A percentile compares a stretch with the other conserved stretches of the same genome.
Evolutionary conservation across 2,329 filamentous ascomycete species (phyloP).

Genomic region (Ilyonectria mors-panacis): DNA sequence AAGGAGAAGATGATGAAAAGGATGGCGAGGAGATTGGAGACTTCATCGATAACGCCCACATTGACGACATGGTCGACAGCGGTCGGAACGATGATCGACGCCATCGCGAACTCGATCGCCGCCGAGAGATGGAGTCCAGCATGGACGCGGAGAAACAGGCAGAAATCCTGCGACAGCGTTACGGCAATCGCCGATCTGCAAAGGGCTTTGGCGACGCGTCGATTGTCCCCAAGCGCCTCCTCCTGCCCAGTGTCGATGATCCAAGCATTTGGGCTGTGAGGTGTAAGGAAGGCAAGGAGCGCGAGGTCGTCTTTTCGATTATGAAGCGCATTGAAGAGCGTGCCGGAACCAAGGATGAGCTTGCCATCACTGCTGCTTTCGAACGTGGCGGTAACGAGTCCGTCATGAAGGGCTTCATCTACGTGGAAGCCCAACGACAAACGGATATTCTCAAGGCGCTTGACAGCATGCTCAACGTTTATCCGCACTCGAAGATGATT

Average conservation of each 20-base stretch:
- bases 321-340: conserved; percentile 91
- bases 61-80: conserved; percentile 87
- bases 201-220: conserved; percentile 78
- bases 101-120: conserved; percentile 94
- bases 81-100: conserved; percentile 90
- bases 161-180: conserved; percentile 87
- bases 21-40: conserved; percentile 87
- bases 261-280: conserved; percentile 96
- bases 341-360: conserved; percentile 81
- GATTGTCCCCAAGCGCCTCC: conserved; percentile 85
- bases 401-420: conserved; percentile 94
- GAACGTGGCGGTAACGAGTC: conserved; percentile 85
- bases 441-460: conserved; percentile 88
- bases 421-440: conserved; percentile 91
- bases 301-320: conserved; percentile 89
- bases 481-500: conserved; percentile 87
- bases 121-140: conserved; percentile 87
- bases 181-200: conserved; percentile 82
- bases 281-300: conserved; percentile 95
- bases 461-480: conserved; percentile 89
- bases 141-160: conserved; percentile 96
- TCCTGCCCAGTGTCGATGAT: conserved; percentile 94
- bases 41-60: conserved; percentile 91
- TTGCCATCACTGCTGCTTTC: conserved; percentile 91
- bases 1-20: conserved; percentile 89